Evolutionary conservation across 2,329 filamentous ascomycete genomes (phyloP).

Genomic region (Colletotrichum sp.): DNA sequence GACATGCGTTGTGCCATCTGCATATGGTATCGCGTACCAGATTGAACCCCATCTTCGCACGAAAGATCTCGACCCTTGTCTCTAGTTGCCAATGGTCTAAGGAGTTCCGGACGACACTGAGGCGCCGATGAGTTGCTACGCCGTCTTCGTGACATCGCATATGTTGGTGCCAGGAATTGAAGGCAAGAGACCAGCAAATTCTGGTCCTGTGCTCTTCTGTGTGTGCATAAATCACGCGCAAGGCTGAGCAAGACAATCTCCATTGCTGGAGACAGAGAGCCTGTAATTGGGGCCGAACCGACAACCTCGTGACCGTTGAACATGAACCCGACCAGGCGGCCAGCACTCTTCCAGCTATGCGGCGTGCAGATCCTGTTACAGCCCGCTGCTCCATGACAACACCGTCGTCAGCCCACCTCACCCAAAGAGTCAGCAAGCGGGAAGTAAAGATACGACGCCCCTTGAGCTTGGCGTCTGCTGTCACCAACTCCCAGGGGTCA

Average conservation of each 20-base stretch:
- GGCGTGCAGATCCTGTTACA: neutral
- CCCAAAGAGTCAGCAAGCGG: neutral
- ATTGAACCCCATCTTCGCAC: neutral
- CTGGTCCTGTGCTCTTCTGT: neutral
- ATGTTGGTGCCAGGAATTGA: neutral
- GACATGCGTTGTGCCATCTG: constrained; percentile 5
- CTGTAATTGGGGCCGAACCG: neutral
- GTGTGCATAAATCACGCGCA: neutral
- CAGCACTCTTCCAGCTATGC: neutral
- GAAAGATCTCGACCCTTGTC: neutral
- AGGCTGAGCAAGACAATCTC: neutral
- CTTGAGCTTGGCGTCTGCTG: constrained; percentile 6
- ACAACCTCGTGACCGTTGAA: neutral
- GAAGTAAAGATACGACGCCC: constrained; percentile 4
- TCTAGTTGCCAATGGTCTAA: constrained; percentile 4
- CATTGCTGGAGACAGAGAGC: neutral
- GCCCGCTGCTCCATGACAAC: neutral
- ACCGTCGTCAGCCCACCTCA: neutral
- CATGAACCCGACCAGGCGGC: neutral
- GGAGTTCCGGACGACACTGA: neutral
- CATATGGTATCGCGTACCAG: neutral
- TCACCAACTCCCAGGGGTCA: constrained; percentile 24
- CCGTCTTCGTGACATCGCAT: neutral
- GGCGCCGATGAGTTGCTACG: neutral
- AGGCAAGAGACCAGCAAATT: neutral